phyloP scores from a whole-genome alignment of 176 grass and related monocot species.

The Ampelocalamus luodianensis region DNA sequence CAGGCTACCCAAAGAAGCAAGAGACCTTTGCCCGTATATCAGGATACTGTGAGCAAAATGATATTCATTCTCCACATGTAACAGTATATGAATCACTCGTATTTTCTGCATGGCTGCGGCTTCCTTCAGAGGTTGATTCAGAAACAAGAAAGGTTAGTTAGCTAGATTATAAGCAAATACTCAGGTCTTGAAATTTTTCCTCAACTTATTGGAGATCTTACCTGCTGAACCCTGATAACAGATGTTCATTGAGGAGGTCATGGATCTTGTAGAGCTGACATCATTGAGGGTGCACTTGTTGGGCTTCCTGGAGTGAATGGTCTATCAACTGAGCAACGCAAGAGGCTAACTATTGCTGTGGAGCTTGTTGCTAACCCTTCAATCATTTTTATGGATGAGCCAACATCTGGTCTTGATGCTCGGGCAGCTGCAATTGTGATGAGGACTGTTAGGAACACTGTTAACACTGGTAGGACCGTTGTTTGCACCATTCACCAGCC shows the following conservation, averaged over 20 bases:
- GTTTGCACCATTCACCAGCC: constrained; percentile 98
- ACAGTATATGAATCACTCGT: constrained; percentile 80
- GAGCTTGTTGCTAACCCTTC: constrained; percentile 95
- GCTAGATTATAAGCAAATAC: constrained; percentile 36
- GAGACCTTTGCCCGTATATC: constrained; percentile 94
- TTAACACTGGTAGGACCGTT: constrained; percentile 87
- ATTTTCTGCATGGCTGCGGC: constrained; percentile 89
- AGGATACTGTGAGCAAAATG: constrained; percentile 95
- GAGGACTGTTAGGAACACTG: constrained; percentile 89
- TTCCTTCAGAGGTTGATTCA: constrained; percentile 60
- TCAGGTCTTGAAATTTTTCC: constrained; percentile 27
- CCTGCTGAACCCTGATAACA: constrained; percentile 45
- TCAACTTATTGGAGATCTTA: constrained; percentile 35
- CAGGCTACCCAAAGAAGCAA: constrained; percentile 91
- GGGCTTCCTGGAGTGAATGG: constrained; percentile 87
- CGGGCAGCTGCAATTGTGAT: constrained; percentile 94
- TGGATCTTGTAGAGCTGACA: constrained; percentile 89
- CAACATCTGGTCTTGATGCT: constrained; percentile 90
- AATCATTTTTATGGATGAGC: constrained; percentile 97
- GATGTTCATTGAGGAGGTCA: constrained; percentile 91
- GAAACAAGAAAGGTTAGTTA: constrained; percentile 69
- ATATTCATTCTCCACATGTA: constrained; percentile 92
- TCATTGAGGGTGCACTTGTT: constrained; percentile 77
- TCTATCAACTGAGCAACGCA: constrained; percentile 86
- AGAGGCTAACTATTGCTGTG: constrained; percentile 91